These are phyloP conservation scores for Vitis labrusca DNA, from an alignment of 164 flowering plant genomes.

Conservation along the genomic window DNA sequence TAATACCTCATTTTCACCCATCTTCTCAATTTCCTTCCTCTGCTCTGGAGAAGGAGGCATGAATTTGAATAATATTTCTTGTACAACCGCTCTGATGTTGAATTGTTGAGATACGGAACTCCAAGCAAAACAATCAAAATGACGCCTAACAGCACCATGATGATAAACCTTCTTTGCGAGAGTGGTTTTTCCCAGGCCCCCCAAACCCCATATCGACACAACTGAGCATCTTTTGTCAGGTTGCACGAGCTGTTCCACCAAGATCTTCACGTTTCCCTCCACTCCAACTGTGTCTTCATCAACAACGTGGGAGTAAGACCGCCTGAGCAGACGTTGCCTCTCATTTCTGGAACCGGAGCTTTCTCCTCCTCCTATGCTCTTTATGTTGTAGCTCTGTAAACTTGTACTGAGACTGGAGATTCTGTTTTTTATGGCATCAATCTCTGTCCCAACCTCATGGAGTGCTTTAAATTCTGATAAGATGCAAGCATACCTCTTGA, in stretches of 20 bases:
- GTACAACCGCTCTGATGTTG: slow-evolving; percentile 2
- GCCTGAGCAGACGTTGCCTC: not conserved
- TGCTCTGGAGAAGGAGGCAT: slow-evolving; percentile 9
- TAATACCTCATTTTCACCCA: not conserved
- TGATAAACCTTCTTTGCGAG: slow-evolving; percentile 20
- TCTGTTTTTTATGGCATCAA: slow-evolving; percentile 5
- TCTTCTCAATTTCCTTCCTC: not conserved
- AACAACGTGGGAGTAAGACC: slow-evolving; percentile 4
- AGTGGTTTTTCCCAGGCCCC: slow-evolving; percentile 29
- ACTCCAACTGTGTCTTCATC: slow-evolving; percentile 16
- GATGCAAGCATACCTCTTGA: slow-evolving; percentile 7
- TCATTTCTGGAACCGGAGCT: not conserved
- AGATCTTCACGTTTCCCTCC: not conserved
- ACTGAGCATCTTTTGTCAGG: not conserved
- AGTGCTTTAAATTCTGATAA: not conserved
- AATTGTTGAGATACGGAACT: slow-evolving; percentile 18
- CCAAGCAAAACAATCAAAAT: slow-evolving; percentile 23
- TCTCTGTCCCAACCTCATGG: slow-evolving; percentile 12
- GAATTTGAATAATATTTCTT: slow-evolving; percentile 1
- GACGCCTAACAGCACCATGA: not conserved
- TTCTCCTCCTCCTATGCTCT: not conserved
- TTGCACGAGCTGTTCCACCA: not conserved
- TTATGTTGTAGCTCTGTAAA: slow-evolving; percentile 12
- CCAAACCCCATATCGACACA: slow-evolving; percentile 22
- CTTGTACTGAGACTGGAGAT: slow-evolving; percentile 7